A percentile compares a stretch with the other conserved stretches of the same genome.
Evolutionary conservation across 2,329 filamentous ascomycete species (phyloP).

Genomic region (Pestalotiopsis sp.): DNA sequence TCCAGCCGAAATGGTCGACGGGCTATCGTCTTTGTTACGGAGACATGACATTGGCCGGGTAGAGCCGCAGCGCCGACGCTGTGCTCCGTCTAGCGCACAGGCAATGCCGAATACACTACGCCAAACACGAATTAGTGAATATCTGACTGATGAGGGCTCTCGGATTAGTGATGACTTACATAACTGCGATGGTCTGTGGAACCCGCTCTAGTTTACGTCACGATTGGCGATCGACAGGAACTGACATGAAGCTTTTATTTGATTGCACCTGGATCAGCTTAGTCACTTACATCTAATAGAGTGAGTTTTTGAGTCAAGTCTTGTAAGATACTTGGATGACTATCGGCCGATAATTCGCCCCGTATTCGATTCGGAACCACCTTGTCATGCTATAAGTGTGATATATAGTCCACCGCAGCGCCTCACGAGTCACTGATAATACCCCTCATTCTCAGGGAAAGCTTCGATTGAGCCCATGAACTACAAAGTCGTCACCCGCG

Average conservation of each 20-base stretch:
- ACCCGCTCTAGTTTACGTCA: slow-evolving; percentile 14
- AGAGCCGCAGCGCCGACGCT: background rate
- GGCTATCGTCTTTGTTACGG: background rate
- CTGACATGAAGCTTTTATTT: background rate
- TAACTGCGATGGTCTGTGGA: slow-evolving; percentile 5
- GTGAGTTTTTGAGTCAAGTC: background rate
- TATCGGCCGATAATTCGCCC: background rate
- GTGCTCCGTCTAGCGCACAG: background rate
- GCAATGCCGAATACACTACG: background rate
- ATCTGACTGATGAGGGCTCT: slow-evolving; percentile 6
- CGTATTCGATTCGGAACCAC: background rate
- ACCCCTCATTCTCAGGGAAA: slow-evolving; percentile 3
- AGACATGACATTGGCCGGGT: background rate
- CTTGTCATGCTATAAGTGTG: background rate
- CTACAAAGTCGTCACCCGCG: slow-evolving; percentile 17
- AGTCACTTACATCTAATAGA: background rate
- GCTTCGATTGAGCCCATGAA: slow-evolving; percentile 19
- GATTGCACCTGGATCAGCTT: background rate
- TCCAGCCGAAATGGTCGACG: background rate
- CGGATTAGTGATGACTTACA: slow-evolving; percentile 19
- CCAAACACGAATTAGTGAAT: background rate
- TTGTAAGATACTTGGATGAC: background rate
- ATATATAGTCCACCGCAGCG: background rate
- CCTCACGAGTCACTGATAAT: background rate
- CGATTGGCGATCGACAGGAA: slow-evolving; percentile 12